Base-by-base conservation (phyloP, 768 basidiomycete genomes). In the Rhodotorula taiwanensis region DNA sequence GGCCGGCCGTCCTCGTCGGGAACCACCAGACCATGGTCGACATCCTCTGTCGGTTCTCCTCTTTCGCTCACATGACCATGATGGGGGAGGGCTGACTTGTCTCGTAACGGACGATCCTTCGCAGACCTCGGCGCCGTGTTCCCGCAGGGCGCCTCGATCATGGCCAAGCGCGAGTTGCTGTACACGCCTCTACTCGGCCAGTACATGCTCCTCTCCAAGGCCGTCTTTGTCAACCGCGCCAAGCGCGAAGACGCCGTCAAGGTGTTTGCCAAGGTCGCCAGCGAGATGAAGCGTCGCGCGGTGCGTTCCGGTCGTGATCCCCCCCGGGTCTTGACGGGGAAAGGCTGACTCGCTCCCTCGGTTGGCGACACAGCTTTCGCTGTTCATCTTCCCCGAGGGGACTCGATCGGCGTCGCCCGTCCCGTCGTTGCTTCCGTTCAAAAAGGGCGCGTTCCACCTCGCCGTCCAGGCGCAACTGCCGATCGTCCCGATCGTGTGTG, bases 401-500 rank as follows among this genome's bases (percentile, higher is more conserved):
- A 99, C 95, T 16, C 84, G 94, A 41, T 84, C 89, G 48, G 82
- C 82, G 60, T 80, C 81, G 27, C 79, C 84, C 65, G 77, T 80
- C 36, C 81, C 86, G 13, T 81, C 82, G 36, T 77, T 99, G 74
- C 80, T 88, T 9, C 86, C 89, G 5, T 86, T 99, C 80, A 99
- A 99, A 81, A 99, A 97, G 76, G 95, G 95, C 44, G 93, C 91
- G 5, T 98, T 98, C 80, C 92, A 98, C 74, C 82, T 97, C 53
- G 95, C 95, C 33, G 81, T 98, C 30, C 86, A 92, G 76, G 85
- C 89, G 84, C 87, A 69, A 34, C 81, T 98, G 50, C 94, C 95
- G 10, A 86, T 99, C 72, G 82, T 89, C 34, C 94, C 95, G 10
- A 82, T 99, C 55, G 86, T 98, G 4, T 84, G 84, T 55, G 91